phyloP scores from a whole-genome alignment of 345 rosid species.

The Angophora floribunda region DNA sequence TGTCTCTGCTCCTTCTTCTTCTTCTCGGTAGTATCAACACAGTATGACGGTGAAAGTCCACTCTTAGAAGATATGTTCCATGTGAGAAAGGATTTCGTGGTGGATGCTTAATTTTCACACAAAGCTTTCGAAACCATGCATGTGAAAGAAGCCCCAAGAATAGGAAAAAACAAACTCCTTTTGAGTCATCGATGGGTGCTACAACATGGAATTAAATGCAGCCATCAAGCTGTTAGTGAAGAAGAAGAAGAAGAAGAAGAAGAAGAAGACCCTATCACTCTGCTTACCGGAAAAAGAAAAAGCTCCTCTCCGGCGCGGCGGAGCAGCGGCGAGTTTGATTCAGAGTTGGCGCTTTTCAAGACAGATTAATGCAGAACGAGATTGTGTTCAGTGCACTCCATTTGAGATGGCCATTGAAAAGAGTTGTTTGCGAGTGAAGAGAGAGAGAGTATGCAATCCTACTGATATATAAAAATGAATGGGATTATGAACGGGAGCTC shows the following conservation, averaged over 20 bases:
- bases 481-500: not conserved
- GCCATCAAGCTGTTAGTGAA: not conserved
- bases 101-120: slow-evolving; percentile 31
- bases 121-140: slow-evolving; percentile 39
- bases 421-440: not conserved
- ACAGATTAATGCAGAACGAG: not conserved
- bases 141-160: slow-evolving; percentile 20
- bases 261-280: not conserved
- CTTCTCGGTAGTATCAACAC: not conserved
- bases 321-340: not conserved
- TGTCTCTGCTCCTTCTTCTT: not conserved
- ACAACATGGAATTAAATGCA: not conserved
- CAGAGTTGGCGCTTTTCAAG: not conserved
- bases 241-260: not conserved
- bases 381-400: not conserved
- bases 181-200: not conserved
- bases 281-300: not conserved
- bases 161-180: not conserved
- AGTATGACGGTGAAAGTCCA: slow-evolving; percentile 3
- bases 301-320: not conserved
- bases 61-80: slow-evolving; percentile 16
- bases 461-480: not conserved
- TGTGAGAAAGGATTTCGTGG: slow-evolving; percentile 6
- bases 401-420: not conserved
- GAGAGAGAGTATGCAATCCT: not conserved